phyloP scores from a whole-genome alignment of 2,329 filamentous ascomycete genomes.

The Botryosphaeria dothidea region DNA sequence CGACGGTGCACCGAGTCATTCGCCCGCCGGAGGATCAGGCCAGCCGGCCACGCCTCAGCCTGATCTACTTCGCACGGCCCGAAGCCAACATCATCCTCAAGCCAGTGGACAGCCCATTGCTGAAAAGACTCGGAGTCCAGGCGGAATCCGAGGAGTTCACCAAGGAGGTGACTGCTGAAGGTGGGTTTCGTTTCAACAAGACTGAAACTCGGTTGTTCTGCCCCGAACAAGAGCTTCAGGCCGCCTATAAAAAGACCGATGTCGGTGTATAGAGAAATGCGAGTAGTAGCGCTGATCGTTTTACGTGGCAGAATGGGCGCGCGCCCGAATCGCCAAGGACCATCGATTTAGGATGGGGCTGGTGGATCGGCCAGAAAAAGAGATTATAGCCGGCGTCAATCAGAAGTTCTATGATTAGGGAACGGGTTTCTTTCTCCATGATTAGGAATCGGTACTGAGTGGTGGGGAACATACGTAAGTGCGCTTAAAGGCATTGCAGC shows the following conservation, averaged over 20 bases:
- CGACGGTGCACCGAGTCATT: constrained; percentile 35
- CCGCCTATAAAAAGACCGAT: not conserved
- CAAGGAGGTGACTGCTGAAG: constrained; percentile 1
- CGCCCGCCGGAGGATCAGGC: constrained; percentile 37
- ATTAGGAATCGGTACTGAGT: not conserved
- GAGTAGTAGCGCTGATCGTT: not conserved
- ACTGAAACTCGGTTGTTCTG: too few relatives aligned
- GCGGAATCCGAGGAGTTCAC: not conserved
- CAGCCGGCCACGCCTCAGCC: constrained; percentile 37
- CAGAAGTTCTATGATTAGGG: constrained; percentile 4
- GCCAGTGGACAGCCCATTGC: constrained; percentile 34
- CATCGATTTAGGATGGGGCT: constrained; percentile 4
- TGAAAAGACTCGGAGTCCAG: constrained; percentile 25
- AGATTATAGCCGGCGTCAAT: not conserved
- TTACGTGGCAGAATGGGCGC: not conserved
- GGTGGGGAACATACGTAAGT: too few relatives aligned
- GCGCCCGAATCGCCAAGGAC: not conserved
- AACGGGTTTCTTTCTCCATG: too few relatives aligned
- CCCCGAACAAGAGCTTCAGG: not conserved
- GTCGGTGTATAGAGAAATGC: not conserved
- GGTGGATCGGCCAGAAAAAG: not conserved
- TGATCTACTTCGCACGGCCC: constrained; percentile 45
- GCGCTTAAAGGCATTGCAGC: too few relatives aligned
- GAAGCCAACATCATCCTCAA: constrained; percentile 39
- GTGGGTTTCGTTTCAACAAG: too few relatives aligned